Evolutionary conservation across 805 yeast species (phyloP).

Genomic region (Lipomyces oligophaga): DNA sequence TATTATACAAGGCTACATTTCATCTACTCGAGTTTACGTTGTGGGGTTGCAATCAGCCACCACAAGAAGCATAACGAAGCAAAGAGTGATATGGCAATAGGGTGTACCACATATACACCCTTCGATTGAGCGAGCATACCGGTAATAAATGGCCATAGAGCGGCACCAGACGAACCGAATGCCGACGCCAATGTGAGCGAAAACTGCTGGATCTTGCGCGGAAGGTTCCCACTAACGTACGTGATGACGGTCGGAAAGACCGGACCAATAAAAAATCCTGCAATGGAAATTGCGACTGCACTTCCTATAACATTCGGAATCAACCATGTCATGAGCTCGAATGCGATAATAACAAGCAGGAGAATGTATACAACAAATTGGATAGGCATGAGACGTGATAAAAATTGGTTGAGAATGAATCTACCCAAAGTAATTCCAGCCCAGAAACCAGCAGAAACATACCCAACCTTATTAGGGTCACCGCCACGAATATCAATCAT

Average conservation of each 20-base stretch:
- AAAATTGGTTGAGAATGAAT: slow-evolving; percentile 44
- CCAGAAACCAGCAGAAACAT: slow-evolving; percentile 68
- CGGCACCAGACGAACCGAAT: slow-evolving; percentile 82
- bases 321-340: slow-evolving; percentile 48
- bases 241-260: slow-evolving; percentile 67
- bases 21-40: slow-evolving; percentile 4
- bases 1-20: no score
- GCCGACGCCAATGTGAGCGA: slow-evolving; percentile 75
- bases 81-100: slow-evolving; percentile 27
- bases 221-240: slow-evolving; percentile 57
- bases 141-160: slow-evolving; percentile 59
- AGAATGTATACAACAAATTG: slow-evolving; percentile 40
- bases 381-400: slow-evolving; percentile 23
- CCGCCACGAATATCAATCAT: slow-evolving; percentile 53
- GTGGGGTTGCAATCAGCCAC: slow-evolving; percentile 17
- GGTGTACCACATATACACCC: slow-evolving; percentile 31
- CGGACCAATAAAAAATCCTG: slow-evolving; percentile 65
- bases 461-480: slow-evolving; percentile 49
- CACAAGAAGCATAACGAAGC: slow-evolving; percentile 29
- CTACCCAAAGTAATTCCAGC: slow-evolving; percentile 68
- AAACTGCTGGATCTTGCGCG: slow-evolving; percentile 53
- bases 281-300: slow-evolving; percentile 45
- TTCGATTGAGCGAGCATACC: slow-evolving; percentile 45
- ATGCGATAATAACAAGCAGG: slow-evolving; percentile 38
- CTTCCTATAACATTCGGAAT: slow-evolving; percentile 46